Evolutionary conservation across 441 rosid genomes (phyloP), one percentile per base, ranked within the genome.

Genomic region (Croton setiger): DNA sequence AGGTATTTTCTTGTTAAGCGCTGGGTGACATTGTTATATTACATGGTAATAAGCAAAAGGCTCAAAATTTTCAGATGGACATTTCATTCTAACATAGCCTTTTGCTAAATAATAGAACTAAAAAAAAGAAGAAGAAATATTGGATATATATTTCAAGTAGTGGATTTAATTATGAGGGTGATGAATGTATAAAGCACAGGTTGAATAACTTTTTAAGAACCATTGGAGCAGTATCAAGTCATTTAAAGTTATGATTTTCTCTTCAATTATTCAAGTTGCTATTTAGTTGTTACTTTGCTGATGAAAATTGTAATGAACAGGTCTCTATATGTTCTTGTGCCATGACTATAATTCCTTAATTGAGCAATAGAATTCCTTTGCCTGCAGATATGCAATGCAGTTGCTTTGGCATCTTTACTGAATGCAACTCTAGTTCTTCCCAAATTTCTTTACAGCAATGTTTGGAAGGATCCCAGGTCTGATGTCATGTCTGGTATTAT

Each of bases 391-490:
- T 92, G 97, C 81, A 94, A 92, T 43, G 92, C 89, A n/a, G 92
- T 92, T 64, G 81, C 97, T 2, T 85, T 90, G 82, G 97, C 97
- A 35, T 80, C 88, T 60, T 76, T 90, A 63, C 91, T 91, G 17
- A 87, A 91, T 8, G 94, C 94, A 43, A 87, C 91, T 60, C 79
- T 94, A 66, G 83, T 86, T 76, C 78, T 90, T 74, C 99, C 97
- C 9, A 84, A 75, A 81, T 92, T 94, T 80, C 89, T 88, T 45
- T 90, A 90, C 86, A 94, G 99, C 88, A 94, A 87, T 67, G 96
- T 92, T 13, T 92, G 97, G 99, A 91, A 86, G 76, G 99, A 94
- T 85, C 94, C 97, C 1, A 94, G 97, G 96, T 89, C 72, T 66
- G 82, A 37, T 31, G 80, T 53, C 21, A 13, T 33, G 64, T 67